Evolutionary conservation across 768 basidiomycete genomes (phyloP).

Genomic region (Suillus decipiens): DNA sequence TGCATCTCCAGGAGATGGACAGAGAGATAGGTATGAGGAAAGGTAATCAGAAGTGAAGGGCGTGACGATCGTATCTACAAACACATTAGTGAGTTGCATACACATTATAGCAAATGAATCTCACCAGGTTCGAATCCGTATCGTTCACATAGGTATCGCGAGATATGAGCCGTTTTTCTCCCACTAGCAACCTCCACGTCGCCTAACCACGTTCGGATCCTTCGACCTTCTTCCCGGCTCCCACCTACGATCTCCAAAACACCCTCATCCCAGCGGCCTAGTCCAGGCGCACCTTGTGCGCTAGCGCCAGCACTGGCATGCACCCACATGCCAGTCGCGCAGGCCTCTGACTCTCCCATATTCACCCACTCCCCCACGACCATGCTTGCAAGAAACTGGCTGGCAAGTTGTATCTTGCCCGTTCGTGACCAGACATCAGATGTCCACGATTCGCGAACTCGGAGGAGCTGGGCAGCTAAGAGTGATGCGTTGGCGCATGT

Average conservation of each 20-base stretch:
- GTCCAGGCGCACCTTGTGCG: conserved; percentile 29
- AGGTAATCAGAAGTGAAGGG: conserved; percentile 80
- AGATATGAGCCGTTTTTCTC: conserved; percentile 63
- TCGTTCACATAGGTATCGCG: conserved; percentile 75
- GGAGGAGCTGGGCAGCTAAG: conserved; percentile 73
- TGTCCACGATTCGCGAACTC: conserved; percentile 77
- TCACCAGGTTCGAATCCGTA: conserved; percentile 79
- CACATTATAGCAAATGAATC: conserved; percentile 12
- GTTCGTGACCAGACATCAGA: conserved; percentile 79
- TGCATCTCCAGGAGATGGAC: conserved; percentile 70
- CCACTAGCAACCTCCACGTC: conserved; percentile 74
- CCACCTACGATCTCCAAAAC: conserved; percentile 80
- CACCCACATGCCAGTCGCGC: conserved; percentile 78
- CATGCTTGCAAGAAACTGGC: conserved; percentile 71
- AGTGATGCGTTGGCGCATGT: conserved; percentile 70
- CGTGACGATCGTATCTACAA: conserved; percentile 65
- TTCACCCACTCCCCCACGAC: conserved; percentile 70
- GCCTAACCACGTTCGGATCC: conserved; percentile 80
- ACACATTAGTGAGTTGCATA: not conserved
- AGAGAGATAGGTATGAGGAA: conserved; percentile 74
- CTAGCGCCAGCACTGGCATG: conserved; percentile 33
- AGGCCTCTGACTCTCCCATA: conserved; percentile 77
- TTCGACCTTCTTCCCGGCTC: conserved; percentile 67
- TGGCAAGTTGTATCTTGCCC: conserved; percentile 76
- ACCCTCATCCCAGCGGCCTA: conserved; percentile 75